A percentile compares a stretch with the other conserved stretches of the same genome.
These are phyloP conservation scores for Rhododendron henanense DNA, from an alignment of 148 eudicot species.

Conservation along the genomic window DNA sequence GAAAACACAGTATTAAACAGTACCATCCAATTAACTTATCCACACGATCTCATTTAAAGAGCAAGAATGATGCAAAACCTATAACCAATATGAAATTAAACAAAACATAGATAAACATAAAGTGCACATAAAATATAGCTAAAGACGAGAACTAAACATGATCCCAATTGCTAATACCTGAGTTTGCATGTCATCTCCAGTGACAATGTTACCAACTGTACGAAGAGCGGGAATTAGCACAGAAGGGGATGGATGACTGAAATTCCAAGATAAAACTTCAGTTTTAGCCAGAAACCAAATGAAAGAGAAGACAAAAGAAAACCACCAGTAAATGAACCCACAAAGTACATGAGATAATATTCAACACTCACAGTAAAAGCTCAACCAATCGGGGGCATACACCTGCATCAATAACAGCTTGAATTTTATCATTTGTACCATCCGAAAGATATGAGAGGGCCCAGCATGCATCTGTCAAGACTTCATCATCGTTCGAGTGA, in stretches of 20 bases:
- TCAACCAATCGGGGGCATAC: conserved; percentile 58
- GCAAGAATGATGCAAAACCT: not conserved
- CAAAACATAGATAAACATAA: not conserved
- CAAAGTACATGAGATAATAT: not conserved
- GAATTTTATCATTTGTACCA: conserved; percentile 72
- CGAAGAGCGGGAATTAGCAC: conserved; percentile 56
- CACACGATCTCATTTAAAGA: not conserved
- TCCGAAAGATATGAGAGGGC: conserved; percentile 69
- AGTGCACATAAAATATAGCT: not conserved
- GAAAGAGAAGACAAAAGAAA: not conserved
- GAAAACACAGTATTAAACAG: not conserved
- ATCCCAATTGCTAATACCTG: conserved; percentile 27
- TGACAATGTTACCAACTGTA: conserved; percentile 47
- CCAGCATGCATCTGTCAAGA: conserved; percentile 66
- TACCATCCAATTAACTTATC: not conserved
- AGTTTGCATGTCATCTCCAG: conserved; percentile 47
- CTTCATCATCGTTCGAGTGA: conserved; percentile 55
- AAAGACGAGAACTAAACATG: not conserved
- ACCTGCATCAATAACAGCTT: conserved; percentile 58
- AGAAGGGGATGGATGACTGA: conserved; percentile 38
- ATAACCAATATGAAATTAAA: not conserved
- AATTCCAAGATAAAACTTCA: not conserved
- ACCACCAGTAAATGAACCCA: not conserved
- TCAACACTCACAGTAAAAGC: conserved; percentile 46
- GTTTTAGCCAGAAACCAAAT: conserved; percentile 5